Base-by-base conservation (phyloP, 768 basidiomycete genomes). In the Tylopilus vinaceipallidus region DNA sequence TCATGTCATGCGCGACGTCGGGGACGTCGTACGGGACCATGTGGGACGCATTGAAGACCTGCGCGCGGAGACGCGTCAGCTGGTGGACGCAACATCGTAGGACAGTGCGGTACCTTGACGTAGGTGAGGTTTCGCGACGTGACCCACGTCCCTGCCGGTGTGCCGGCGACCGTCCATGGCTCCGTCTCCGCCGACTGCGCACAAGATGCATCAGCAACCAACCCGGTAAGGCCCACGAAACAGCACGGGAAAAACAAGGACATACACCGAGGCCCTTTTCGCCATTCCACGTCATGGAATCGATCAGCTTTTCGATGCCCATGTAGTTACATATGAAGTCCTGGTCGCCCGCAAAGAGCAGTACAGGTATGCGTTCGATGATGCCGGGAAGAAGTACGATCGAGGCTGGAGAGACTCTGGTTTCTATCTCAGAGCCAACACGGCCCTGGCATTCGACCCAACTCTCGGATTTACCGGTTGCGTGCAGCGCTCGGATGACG, bases 321-420 rank as follows among this genome's bases (percentile, higher is more conserved):
- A 95, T 75, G 66, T 97, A 88, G 67, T 98, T 98, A 73, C 97
- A 98, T 54, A 99, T 97, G 36, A 94, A 72, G 66, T 98, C 97
- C 67, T 98, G 90, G 65, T 97, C 94, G 6, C 97, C 97, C 0
- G 84, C 92, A 59, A 97, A 99, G 39, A 99, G 75, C 55, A 99
- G 64, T n/a, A 98, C 79, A 1, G 87, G 86, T 17, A 98, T 85
- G 53, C 78, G 78, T 55, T 85, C 82, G 26, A 98, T 75, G 3
- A 99, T 74, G 6, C 74, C 72, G 1, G 97, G 95, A 2, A 99
- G 65, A 37, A 97, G 72, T 0, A 77, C 78, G 50, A 95, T 80
- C 0, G 90, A 77, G 1, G 95, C 86, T 14, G 82, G 74, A 3
- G 85, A 82, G 9, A 72, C 64, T 20, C 60, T 64, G 47, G 81